Evolutionary conservation across 2,329 filamentous ascomycete genomes (phyloP), one percentile per base, ranked within the genome.

Genomic region (Teratosphaeria destructans): DNA sequence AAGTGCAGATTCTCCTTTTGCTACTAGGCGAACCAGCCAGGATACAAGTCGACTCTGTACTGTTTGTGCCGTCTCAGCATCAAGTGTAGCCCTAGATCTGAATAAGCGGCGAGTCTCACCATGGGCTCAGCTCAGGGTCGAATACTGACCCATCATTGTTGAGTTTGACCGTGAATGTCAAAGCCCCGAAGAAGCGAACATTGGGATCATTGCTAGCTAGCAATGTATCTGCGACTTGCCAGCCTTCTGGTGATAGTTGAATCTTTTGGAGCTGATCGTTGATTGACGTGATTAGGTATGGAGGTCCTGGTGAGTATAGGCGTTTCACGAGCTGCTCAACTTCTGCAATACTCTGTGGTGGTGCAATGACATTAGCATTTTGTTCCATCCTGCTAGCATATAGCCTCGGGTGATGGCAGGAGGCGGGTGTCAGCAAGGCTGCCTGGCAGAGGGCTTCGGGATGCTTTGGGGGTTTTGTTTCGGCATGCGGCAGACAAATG

Each of bases 101-200:
- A 43, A 62, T 66, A 63, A 66, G 63, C 62, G 49, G 57, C 64
- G 52, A 63, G 57, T 60, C 64, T 62, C 65, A 69, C 60, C 64
- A 61, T 55, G 49, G 59, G 58, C 67, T 70, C 65, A 70, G 60
- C 67, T 70, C 67, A 68, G 62, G 65, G 64, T 64, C 65, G 54
- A 57, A 62, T 62, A 71, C 70, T 68, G 65, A 71, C 69, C 69
- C 71, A 64, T 72, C 67, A 68, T 69, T 70, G 71, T 97, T 96
- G 60, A 97, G 83, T 76, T 97, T 99, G 67, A 97, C 85, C 56
- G 90, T 95, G 65, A 96, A 87, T 0, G 93, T 97, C 61, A 96
- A 80, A 34, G 92, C 93, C 14, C 90, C 94, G 71, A 95, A 96
- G 75, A 97, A 97, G 64, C 88, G 87, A 65, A 94, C 84, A 67